Base-by-base conservation (phyloP, 108 stramenopile species). In the Cyclotella sp. region DNA sequence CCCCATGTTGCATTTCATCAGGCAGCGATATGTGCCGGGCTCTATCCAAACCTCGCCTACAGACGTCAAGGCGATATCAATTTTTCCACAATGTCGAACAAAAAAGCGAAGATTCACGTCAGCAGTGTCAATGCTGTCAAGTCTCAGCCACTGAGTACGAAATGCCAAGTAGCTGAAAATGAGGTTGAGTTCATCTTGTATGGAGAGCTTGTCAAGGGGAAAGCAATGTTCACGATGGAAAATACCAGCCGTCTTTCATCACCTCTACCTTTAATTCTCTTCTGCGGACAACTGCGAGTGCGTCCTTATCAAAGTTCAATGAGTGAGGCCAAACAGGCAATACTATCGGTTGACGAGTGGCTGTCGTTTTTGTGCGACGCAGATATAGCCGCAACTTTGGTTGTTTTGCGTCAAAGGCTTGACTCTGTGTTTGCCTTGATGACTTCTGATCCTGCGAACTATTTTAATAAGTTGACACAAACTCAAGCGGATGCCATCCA, bases 31-130 rank as follows among this genome's bases (percentile, higher is more conserved):
- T 83, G 79, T 26, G 92, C 92, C 3, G 92, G 92, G 14, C 69
- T 90, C 45, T 93, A 93, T 69, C 92, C 92, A 24, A 93, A 93
- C 64, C 72, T 93, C 7, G 87, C 88, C 11, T 89, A 55, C 26
- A 79, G 92, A 27, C 73, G 82, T 30, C 27, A 28, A 30, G 92
- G 92, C 5, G 89, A 90, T 18, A 75, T 83, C 3, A 93, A 93
- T 61, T 93, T 89, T 77, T 82, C 87, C 1, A 93, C 90, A 3
- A 84, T 84, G 77, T 81, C 84, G 15, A 90, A 89, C 44, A 85
- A 79, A 61, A 93, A 91, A 65, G 83, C 83, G 42, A 93, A 91
- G 78, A 84, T 90, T 22, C 92, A 93, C 70, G 42, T 89, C 3
- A 81, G 85, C 34, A 86, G 85, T 60, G 87, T 93, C 65, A 93